These are phyloP conservation scores for Musa troglodytarum DNA, from an alignment of 176 grass and related monocot species.

Conservation along the genomic window DNA sequence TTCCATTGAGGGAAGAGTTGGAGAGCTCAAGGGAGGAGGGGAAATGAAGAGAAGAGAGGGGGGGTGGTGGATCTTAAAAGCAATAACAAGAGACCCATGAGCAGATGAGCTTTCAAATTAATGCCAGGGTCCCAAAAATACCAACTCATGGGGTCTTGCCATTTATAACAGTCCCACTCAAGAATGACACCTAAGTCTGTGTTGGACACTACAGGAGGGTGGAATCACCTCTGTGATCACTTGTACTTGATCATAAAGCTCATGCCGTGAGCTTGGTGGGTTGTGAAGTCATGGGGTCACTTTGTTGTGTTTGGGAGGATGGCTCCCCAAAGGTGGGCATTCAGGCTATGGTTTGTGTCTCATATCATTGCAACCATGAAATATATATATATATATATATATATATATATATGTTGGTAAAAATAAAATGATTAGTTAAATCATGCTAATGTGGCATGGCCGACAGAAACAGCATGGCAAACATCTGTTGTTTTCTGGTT, in stretches of 20 bases:
- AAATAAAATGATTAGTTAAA: too few relatives aligned
- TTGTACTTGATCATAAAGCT: neutral
- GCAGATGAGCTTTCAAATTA: conserved; percentile 1
- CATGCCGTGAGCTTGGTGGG: neutral
- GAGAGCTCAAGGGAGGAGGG: too few relatives aligned
- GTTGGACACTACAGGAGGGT: neutral
- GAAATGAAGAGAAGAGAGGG: neutral
- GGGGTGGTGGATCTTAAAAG: neutral
- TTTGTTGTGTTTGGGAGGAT: too few relatives aligned
- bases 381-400: neutral
- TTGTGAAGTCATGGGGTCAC: too few relatives aligned
- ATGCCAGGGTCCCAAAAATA: neutral
- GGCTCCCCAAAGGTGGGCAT: too few relatives aligned
- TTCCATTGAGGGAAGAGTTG: too few relatives aligned
- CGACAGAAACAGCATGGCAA: neutral
- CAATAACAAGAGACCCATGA: neutral
- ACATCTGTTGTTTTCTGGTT: too few relatives aligned
- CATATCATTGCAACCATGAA: neutral
- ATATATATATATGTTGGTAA: neutral
- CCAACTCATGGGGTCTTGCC: neutral
- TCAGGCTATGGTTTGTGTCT: too few relatives aligned
- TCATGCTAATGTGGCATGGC: neutral
- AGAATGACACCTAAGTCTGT: neutral
- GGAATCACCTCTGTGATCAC: neutral
- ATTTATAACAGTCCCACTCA: neutral